These are phyloP conservation scores for Erythrophleum ivorense DNA, from an alignment of 331 rosid species.

Conservation along the genomic window DNA sequence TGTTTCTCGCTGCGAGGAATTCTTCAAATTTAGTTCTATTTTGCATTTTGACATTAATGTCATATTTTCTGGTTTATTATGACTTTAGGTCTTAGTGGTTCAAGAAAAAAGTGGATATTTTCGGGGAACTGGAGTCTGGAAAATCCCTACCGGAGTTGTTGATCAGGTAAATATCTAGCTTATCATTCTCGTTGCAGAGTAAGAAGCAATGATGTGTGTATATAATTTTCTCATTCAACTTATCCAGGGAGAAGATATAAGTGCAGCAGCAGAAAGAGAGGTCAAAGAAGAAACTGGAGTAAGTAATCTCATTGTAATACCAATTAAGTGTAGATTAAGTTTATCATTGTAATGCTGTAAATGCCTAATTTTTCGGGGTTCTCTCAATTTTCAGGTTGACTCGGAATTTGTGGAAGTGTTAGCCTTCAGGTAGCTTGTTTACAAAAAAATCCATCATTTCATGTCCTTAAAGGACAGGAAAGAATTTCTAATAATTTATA, in stretches of 20 bases:
- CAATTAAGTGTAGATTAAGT: background rate
- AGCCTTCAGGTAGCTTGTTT: slow-evolving; percentile 65
- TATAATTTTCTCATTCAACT: slow-evolving; percentile 27
- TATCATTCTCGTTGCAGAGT: background rate
- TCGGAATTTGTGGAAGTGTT: slow-evolving; percentile 71
- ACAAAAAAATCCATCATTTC: slow-evolving; percentile 12
- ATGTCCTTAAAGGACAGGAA: background rate
- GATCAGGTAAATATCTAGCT: slow-evolving; percentile 61
- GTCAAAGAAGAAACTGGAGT: slow-evolving; percentile 93
- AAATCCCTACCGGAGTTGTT: slow-evolving; percentile 79
- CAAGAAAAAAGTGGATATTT: slow-evolving; percentile 67
- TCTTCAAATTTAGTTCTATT: slow-evolving; percentile 19
- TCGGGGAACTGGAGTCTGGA: slow-evolving; percentile 68
- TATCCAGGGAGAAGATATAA: slow-evolving; percentile 80
- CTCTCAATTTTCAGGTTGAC: slow-evolving; percentile 62
- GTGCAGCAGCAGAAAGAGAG: slow-evolving; percentile 73
- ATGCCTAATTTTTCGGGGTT: slow-evolving; percentile 24
- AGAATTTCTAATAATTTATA: background rate
- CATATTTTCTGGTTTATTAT: slow-evolving; percentile 21
- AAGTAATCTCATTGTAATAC: slow-evolving; percentile 37
- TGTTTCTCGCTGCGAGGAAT: background rate
- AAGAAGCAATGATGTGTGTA: slow-evolving; percentile 11
- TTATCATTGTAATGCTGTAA: background rate
- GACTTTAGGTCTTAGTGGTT: slow-evolving; percentile 68
- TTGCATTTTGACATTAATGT: slow-evolving; percentile 8